A percentile compares a stretch with the other conserved stretches of the same genome.
Conservation (phyloP, 345 rosid species). For the Microcos paniculata region DNA sequence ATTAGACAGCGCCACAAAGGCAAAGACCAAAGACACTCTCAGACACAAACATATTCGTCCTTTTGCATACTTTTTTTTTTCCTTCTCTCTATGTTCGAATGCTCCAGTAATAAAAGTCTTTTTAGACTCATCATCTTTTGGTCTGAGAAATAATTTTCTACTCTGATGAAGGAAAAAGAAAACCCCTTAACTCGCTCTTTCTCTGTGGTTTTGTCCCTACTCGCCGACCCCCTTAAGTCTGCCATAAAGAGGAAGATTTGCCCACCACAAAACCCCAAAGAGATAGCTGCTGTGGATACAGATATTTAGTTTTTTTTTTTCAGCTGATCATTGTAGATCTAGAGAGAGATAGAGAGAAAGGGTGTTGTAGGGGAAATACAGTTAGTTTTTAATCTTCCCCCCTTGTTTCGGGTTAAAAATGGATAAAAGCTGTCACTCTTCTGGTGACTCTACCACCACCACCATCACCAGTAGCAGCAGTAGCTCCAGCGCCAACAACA, state of each 20-base stretch:
- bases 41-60: conserved; percentile 8
- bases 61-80: neutral
- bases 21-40: neutral
- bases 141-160: neutral
- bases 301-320: neutral
- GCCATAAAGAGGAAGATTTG: conserved; percentile 6
- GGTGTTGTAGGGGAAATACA: neutral
- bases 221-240: conserved; percentile 13
- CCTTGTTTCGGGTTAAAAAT: conserved; percentile 3
- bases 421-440: conserved; percentile 63
- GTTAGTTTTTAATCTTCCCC: neutral
- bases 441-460: conserved; percentile 43
- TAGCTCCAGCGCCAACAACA: conserved; percentile 20
- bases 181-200: neutral
- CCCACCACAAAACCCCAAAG: neutral
- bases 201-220: conserved; percentile 15
- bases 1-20: conserved; percentile 9
- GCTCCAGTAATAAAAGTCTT: neutral
- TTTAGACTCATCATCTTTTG: neutral
- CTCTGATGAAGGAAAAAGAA: neutral
- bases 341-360: conserved; percentile 5
- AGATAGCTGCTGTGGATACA: conserved; percentile 6
- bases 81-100: neutral
- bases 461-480: conserved; percentile 15
- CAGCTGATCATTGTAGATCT: conserved; percentile 14